Evolutionary conservation across 208 protist species (phyloP), one percentile per base, ranked within the genome.

Genomic region (Herpetomonas tarakana): DNA sequence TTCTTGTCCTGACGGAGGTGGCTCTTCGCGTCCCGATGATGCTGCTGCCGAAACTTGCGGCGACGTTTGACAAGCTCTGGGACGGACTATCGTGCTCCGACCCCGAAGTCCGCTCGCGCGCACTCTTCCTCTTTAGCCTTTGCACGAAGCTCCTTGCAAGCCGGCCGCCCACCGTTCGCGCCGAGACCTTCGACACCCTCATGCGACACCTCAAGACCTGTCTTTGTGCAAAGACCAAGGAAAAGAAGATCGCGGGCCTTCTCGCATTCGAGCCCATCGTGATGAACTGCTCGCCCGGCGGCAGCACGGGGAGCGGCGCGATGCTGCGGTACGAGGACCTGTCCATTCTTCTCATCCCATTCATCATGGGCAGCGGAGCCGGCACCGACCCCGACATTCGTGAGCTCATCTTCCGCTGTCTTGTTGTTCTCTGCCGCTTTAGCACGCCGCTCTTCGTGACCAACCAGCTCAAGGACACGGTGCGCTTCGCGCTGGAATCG

Each of bases 251-350:
- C 12, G 84, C 88, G n/a, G 88, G 88, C 0, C 57, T 94, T 22
- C 58, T 94, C 3, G 88, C 83, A 0, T 94, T 94, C 68, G 76
- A 94, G 63, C 82, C 88, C n/a, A 81, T 94, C 21, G 78, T 90
- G 7, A 88, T 81, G 60, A 88, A 79, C 66, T 85, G 41, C 27
- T 39, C 47, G 16, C 56, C 56, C 14, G 35, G 35, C 9, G 14
- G 14, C 14, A 41, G 79, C 25, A 73, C 76, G 11, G 79, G 76
- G 27, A 56, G 38, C 35, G 60, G 58, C 21, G 66, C 69, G 25
- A 59, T 61, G 44, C 60, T 84, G 19, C 65, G 60, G 9, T 92
- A 92, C 65, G 85, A 95, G 54, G 74, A 88, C 55, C 63, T 95
- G 2, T 85, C 83, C 9, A 70, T 75, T n/a, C 70, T 95, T 54